Base-by-base conservation (phyloP, 164 flowering plant genomes). In the Protea cynaroides region DNA sequence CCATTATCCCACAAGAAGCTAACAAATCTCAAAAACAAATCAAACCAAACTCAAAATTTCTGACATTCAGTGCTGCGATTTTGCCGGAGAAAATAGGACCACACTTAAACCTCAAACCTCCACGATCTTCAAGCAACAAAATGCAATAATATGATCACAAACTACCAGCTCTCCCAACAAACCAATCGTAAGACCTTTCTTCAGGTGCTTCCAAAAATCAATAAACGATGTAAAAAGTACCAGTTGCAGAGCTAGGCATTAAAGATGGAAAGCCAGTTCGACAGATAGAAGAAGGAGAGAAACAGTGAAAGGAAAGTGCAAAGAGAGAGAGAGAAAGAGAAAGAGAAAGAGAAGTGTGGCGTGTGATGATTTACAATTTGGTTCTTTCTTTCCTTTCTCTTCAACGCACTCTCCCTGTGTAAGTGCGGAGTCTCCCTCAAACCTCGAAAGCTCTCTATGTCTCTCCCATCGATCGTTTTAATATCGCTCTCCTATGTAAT, bases 1-100 rank as follows among this genome's bases (percentile, higher is more conserved):
- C 81, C 83, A 78, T 83, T 67, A 25, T 58, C 38, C 4, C 29
- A 34, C 54, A 62, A 63, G 7, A 63, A 36, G 11, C 40, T 53
- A 24, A 58, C 2, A 62, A 29, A 23, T 60, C 56, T 14, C 50
- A 65, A 40, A 44, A 64, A 4, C 23, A 18, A 58, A 58, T 50
- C 8, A 56, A 38, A 37, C 18, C 19, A 1, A 58, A 62, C 56
- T 37, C 63, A 58, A 69, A 56, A 56, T 24, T n/a, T 24, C 53
- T 24, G 11, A 37, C 62, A 65, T 47, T 49, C 5, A 47, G 34
- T 57, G n/a, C 8, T 54, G 23, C 18, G 7, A 63, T 25, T 49
- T 50, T 19, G 17, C 21, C n/a, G 46, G 14, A 40, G 46, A 40
- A 40, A 9, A 40, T 1, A 50, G 7, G 36, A 38, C 15, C 13